A percentile compares a stretch with the other conserved stretches of the same genome.
These are phyloP conservation scores for Monosporascus sp. DNA, from an alignment of 2,329 filamentous ascomycete species.

Conservation along the genomic window DNA sequence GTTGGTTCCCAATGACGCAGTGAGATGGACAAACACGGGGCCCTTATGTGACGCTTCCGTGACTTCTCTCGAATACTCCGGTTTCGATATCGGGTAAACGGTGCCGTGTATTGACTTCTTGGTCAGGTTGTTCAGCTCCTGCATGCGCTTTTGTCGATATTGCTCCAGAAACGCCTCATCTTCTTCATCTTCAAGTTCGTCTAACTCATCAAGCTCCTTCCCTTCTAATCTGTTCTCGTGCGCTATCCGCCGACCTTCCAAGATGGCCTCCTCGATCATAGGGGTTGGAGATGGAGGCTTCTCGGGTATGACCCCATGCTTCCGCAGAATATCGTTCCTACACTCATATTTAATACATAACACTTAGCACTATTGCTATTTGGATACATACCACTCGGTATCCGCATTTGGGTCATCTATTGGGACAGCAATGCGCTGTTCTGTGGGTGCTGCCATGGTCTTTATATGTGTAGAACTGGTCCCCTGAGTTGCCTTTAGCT, in stretches of 20 bases:
- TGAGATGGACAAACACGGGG: constrained; percentile 72
- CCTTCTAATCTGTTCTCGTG: constrained; percentile 91
- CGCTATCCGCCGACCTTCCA: constrained; percentile 75
- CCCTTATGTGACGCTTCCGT: constrained; percentile 78
- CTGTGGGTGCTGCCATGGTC: constrained; percentile 55
- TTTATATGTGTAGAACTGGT: background rate
- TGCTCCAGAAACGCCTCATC: constrained; percentile 86
- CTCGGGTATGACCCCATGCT: constrained; percentile 95
- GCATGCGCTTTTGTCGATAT: constrained; percentile 83
- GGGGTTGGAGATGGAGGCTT: constrained; percentile 93
- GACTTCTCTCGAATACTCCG: constrained; percentile 85
- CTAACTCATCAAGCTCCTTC: constrained; percentile 89
- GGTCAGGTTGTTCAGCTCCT: constrained; percentile 70
- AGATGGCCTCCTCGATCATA: constrained; percentile 89
- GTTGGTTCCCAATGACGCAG: constrained; percentile 71
- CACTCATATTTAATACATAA: constrained; percentile 7
- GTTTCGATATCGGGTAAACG: constrained; percentile 91
- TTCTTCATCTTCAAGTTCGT: constrained; percentile 90
- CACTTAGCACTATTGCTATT: background rate
- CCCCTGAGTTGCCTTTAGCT: no score
- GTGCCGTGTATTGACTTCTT: constrained; percentile 78
- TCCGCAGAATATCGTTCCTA: constrained; percentile 97
- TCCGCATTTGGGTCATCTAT: constrained; percentile 95
- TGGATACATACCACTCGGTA: constrained; percentile 74
- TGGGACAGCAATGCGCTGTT: constrained; percentile 69